Percentiles rank a stretch among this genome's conserved stretches.
These are phyloP conservation scores for Fusarium irregulare DNA, from an alignment of 2,329 filamentous ascomycete genomes.

Conservation along the genomic window DNA sequence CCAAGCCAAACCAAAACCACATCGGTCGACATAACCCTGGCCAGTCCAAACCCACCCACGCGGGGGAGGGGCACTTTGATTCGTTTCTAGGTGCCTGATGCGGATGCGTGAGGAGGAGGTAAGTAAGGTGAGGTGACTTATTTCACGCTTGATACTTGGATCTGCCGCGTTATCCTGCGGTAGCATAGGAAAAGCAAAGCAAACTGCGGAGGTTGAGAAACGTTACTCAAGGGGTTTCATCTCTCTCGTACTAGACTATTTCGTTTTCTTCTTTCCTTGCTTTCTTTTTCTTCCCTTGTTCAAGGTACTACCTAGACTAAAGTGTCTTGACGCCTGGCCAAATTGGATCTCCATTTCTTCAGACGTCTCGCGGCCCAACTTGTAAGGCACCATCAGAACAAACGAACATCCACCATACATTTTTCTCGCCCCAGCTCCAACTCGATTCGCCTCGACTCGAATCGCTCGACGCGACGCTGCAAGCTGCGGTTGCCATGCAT, in stretches of 20 bases:
- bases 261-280: neutral
- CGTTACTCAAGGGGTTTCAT: slow-evolving; percentile 16
- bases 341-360: slow-evolving; percentile 9
- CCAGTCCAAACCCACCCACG: slow-evolving; percentile 39
- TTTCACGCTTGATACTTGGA: slow-evolving; percentile 41
- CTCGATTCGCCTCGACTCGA: slow-evolving; percentile 20
- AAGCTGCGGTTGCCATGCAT: slow-evolving; percentile 48
- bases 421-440: slow-evolving; percentile 39
- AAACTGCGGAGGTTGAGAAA: slow-evolving; percentile 30
- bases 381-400: slow-evolving; percentile 37
- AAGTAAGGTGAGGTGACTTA: slow-evolving; percentile 40
- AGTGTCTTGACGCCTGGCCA: slow-evolving; percentile 17
- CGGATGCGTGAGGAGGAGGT: slow-evolving; percentile 42
- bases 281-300: neutral
- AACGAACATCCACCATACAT: slow-evolving; percentile 28
- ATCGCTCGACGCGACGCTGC: slow-evolving; percentile 40
- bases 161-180: slow-evolving; percentile 43
- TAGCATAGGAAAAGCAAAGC: slow-evolving; percentile 4
- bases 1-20: slow-evolving; percentile 13
- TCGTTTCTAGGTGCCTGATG: slow-evolving; percentile 42
- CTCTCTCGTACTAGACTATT: slow-evolving; percentile 17
- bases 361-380: slow-evolving; percentile 45
- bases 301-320: neutral
- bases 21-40: slow-evolving; percentile 30
- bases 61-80: slow-evolving; percentile 45